Evolutionary conservation across 208 protist species (phyloP).

Genomic region (Trypanosoma mega): DNA sequence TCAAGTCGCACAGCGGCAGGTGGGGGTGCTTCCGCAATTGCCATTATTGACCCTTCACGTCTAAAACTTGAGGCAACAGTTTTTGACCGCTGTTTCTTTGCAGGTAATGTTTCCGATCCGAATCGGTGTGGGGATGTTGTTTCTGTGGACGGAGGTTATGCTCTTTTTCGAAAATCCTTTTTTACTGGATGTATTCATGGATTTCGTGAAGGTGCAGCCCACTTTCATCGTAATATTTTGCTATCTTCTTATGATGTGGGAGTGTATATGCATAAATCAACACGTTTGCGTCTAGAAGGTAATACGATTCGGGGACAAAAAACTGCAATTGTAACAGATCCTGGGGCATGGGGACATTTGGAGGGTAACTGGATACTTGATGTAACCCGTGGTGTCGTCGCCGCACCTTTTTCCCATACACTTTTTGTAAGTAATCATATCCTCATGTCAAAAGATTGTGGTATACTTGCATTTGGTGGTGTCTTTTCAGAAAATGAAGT

Average conservation of each 20-base stretch:
- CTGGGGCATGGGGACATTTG: slow-evolving; percentile 43
- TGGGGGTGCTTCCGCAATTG: neutral
- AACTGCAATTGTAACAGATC: slow-evolving; percentile 40
- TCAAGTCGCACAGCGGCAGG: neutral
- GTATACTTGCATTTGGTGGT: slow-evolving; percentile 57
- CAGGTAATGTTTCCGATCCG: slow-evolving; percentile 33
- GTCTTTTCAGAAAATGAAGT: slow-evolving; percentile 70
- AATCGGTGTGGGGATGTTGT: slow-evolving; percentile 61
- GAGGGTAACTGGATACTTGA: slow-evolving; percentile 48
- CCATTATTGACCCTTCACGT: no score
- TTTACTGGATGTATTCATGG: slow-evolving; percentile 73
- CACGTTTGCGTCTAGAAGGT: slow-evolving; percentile 31
- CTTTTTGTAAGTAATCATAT: slow-evolving; percentile 61
- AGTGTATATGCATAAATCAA: slow-evolving; percentile 49
- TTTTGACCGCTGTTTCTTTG: slow-evolving; percentile 66
- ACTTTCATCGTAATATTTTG: slow-evolving; percentile 68
- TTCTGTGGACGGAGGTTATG: slow-evolving; percentile 45
- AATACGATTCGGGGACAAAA: slow-evolving; percentile 55
- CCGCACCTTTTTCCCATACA: slow-evolving; percentile 56
- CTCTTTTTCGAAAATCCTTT: slow-evolving; percentile 56
- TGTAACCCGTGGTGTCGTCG: slow-evolving; percentile 36
- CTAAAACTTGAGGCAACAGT: slow-evolving; percentile 21
- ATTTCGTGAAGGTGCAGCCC: slow-evolving; percentile 30
- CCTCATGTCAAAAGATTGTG: slow-evolving; percentile 46
- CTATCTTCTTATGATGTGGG: slow-evolving; percentile 17